These are phyloP conservation scores for Malania oleifera DNA, from an alignment of 164 flowering plant genomes.

Conservation along the genomic window DNA sequence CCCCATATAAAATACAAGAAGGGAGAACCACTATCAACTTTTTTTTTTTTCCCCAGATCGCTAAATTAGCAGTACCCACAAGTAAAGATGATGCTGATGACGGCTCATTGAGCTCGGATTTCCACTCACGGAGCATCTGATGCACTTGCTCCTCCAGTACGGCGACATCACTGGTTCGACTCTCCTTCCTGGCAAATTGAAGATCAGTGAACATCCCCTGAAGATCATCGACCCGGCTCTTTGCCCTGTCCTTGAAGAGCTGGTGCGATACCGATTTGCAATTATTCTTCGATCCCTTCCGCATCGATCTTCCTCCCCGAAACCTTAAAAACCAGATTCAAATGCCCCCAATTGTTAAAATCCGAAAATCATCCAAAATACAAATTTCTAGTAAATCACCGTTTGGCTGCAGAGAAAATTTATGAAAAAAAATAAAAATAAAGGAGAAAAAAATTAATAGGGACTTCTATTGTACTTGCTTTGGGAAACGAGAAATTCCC, in stretches of 20 bases:
- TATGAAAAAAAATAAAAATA: background rate
- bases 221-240: constrained; percentile 28
- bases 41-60: background rate
- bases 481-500: too few relatives aligned
- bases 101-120: constrained; percentile 25
- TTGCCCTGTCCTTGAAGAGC: constrained; percentile 24
- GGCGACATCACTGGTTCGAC: constrained; percentile 20
- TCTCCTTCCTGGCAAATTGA: constrained; percentile 29
- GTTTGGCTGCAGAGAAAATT: background rate
- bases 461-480: too few relatives aligned
- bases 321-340: too few relatives aligned
- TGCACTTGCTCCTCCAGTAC: constrained; percentile 29
- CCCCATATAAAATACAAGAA: background rate
- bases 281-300: background rate
- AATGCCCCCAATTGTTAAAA: too few relatives aligned
- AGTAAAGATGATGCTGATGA: constrained; percentile 31
- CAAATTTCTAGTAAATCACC: background rate
- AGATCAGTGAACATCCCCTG: constrained; percentile 22
- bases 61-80: constrained; percentile 13
- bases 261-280: constrained; percentile 25
- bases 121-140: constrained; percentile 35
- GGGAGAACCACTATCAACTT: background rate
- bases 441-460: background rate
- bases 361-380: background rate
- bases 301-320: too few relatives aligned